Evolutionary conservation across 1,139 yeast genomes (phyloP).

Genomic region (Hemisphaericaspora subhashii): DNA sequence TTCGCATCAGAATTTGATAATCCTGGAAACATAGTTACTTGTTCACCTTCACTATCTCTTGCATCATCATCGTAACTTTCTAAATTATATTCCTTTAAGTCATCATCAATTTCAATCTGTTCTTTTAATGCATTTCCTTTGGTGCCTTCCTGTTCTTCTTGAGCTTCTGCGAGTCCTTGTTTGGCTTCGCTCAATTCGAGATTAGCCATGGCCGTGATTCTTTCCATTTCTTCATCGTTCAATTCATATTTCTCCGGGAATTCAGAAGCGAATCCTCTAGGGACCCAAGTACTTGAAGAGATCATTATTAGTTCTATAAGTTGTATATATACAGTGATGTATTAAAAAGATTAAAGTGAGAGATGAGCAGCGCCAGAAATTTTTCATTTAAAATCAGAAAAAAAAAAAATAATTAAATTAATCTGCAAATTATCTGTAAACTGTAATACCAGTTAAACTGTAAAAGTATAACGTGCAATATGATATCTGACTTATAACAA

Average conservation of each 20-base stretch:
- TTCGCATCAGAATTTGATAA: conserved; percentile 53
- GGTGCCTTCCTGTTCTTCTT: conserved; percentile 22
- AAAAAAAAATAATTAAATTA: background rate
- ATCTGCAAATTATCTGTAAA: conserved; percentile 1
- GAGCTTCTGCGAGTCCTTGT: conserved; percentile 51
- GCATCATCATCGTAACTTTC: conserved; percentile 79
- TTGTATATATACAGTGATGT: too few species aligned
- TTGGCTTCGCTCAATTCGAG: conserved; percentile 77
- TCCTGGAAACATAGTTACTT: conserved; percentile 70
- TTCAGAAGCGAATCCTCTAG: conserved; percentile 92
- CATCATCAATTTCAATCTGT: conserved; percentile 71
- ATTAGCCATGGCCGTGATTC: conserved; percentile 83
- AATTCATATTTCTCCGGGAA: conserved; percentile 87
- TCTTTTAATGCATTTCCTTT: conserved; percentile 32
- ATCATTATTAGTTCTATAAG: conserved; percentile 63
- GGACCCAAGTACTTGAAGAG: conserved; percentile 94
- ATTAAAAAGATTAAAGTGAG: too few species aligned
- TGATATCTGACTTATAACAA: too few species aligned
- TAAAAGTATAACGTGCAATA: background rate
- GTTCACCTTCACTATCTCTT: conserved; percentile 48
- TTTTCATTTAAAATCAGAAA: background rate
- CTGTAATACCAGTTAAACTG: background rate
- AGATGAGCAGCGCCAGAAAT: conserved; percentile 3
- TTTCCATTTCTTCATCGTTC: conserved; percentile 88
- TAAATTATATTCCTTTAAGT: conserved; percentile 81